Evolutionary conservation across 139 green algal genomes (phyloP), one percentile per base, ranked within the genome.

Genomic region (Picochlorum sp.): DNA sequence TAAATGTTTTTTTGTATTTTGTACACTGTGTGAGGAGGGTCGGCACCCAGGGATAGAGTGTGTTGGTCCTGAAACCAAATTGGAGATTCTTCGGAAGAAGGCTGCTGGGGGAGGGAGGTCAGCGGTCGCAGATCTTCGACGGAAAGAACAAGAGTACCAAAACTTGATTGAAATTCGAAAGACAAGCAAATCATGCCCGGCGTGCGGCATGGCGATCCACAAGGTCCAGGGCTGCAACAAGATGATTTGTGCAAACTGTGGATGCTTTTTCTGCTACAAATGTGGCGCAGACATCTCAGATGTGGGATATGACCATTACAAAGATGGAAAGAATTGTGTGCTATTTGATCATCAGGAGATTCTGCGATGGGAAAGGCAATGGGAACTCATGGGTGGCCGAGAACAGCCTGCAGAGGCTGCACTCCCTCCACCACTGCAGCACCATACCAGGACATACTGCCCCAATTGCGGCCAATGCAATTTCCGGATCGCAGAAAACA

Each of bases 201-300:
- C 32, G 13, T 94, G 86, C 70, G 49, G 67, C 57, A 85, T 81
- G 71, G 84, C 72, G 13, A 87, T 85, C 13, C 61, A 83, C 47
- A 85, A 84, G 61, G 75, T 60, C 23, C 81, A 79, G 62, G 86
- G 84, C 49, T 96, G 89, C 82, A 96, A 96, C 77, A 95, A 96
- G 73, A 89, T 95, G 74, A 78, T 66, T 1, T 95, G 89, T 76
- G 26, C 45, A 49, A 74, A 78, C 65, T 96, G 88, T 73, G 65
- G 59, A 6, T 54, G 49, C 9, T 76, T 61, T 57, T 90, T 87
- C 64, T 90, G 83, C 69, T 88, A 76, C 49, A 71, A 73, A 68
- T 77, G 74, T 57, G 69, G 66, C 41, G 51, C 68, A 49, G 47
- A 61, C n/a, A 79, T 86, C 47, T 41, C 34, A 9, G 34, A 41